These are phyloP conservation scores for Phlebiopsis flavidoalba DNA, from an alignment of 768 basidiomycete species.

Conservation along the genomic window DNA sequence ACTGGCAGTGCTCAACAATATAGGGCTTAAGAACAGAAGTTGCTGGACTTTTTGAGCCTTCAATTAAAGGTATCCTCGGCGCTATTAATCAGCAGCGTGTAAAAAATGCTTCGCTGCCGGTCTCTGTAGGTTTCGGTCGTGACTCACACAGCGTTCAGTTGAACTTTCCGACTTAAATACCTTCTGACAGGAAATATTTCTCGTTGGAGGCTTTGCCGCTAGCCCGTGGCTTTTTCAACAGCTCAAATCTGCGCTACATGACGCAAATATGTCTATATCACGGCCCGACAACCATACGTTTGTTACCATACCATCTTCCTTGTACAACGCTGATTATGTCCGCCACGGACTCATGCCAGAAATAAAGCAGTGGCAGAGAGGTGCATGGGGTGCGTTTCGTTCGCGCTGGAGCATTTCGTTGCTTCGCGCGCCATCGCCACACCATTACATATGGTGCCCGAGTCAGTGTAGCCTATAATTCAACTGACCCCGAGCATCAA, in stretches of 20 bases:
- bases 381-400: slow-evolving; percentile 39
- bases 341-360: slow-evolving; percentile 21
- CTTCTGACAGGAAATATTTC: background rate
- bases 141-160: no score
- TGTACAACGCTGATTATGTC: background rate
- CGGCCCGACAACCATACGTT: slow-evolving; percentile 6
- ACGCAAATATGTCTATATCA: background rate
- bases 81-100: slow-evolving; percentile 30
- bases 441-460: slow-evolving; percentile 43
- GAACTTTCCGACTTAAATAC: no score
- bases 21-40: slow-evolving; percentile 27
- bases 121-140: background rate
- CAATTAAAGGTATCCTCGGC: slow-evolving; percentile 28
- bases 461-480: background rate
- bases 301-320: background rate
- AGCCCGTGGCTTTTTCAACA: slow-evolving; percentile 1
- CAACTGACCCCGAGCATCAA: background rate
- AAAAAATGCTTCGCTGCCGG: background rate
- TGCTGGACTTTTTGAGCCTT: slow-evolving; percentile 38
- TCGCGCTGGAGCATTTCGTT: slow-evolving; percentile 43
- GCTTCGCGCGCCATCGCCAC: slow-evolving; percentile 42
- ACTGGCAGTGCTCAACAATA: no score
- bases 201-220: slow-evolving; percentile 3
- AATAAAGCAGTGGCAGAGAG: slow-evolving; percentile 52
- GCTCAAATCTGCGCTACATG: background rate